Conservation (phyloP, 208 protist genomes). For the Acanthamoeba rhysodes region DNA sequence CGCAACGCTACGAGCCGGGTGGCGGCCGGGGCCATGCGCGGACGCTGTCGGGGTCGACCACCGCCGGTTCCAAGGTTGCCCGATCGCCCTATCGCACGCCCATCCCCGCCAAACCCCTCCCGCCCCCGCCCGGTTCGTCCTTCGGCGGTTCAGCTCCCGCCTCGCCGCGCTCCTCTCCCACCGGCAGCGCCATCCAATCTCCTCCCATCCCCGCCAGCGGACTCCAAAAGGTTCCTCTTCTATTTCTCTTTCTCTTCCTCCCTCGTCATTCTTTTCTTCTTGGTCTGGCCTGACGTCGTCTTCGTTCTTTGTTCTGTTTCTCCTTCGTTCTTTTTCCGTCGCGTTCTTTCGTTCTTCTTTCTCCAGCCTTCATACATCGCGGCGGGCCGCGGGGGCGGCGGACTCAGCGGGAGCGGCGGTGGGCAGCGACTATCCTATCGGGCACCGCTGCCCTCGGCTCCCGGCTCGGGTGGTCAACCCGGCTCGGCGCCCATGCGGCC, state of each 20-base stretch:
- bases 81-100: conserved; percentile 2
- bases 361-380: neutral
- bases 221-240: neutral
- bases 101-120: conserved; percentile 20
- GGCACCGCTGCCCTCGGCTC: conserved; percentile 27
- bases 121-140: neutral
- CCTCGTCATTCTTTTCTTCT: neutral
- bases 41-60: neutral
- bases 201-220: neutral
- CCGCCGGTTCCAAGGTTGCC: neutral
- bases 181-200: neutral
- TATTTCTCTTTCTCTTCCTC: neutral
- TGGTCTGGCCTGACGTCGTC: neutral
- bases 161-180: neutral
- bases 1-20: neutral
- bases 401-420: neutral
- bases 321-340: neutral
- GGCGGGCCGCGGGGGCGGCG: neutral
- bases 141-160: neutral
- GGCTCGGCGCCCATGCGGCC: neutral
- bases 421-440: conserved; percentile 13
- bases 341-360: too few relatives aligned
- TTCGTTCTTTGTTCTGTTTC: neutral
- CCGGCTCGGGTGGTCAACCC: neutral
- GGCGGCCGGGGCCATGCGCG: neutral